These are phyloP conservation scores for Crithidia bombi DNA, from an alignment of 208 protist genomes.

Conservation along the genomic window DNA sequence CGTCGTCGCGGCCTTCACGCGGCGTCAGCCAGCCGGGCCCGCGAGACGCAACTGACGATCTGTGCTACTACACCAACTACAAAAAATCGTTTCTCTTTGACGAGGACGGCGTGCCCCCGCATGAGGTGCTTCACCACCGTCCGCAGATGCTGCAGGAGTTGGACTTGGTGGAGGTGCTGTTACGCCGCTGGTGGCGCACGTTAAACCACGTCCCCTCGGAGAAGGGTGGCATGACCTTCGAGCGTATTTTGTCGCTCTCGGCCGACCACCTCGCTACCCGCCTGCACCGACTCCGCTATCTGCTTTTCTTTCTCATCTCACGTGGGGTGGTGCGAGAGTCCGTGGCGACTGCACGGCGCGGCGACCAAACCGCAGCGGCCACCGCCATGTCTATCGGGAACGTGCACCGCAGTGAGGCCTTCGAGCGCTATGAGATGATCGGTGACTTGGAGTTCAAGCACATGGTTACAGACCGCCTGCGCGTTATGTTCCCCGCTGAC, in stretches of 20 bases:
- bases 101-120: slow-evolving; percentile 18
- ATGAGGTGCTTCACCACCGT: slow-evolving; percentile 13
- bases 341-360: not conserved
- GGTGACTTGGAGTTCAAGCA: slow-evolving; percentile 82
- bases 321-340: slow-evolving; percentile 33
- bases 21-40: not conserved
- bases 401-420: slow-evolving; percentile 37
- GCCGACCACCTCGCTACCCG: slow-evolving; percentile 21
- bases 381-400: not conserved
- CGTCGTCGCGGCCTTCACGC: not conserved
- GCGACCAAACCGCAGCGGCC: not conserved
- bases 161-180: slow-evolving; percentile 37
- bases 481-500: slow-evolving; percentile 56
- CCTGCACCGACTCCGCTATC: slow-evolving; percentile 41
- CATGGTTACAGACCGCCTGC: slow-evolving; percentile 64
- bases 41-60: not conserved
- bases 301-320: slow-evolving; percentile 37
- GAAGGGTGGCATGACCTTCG: slow-evolving; percentile 25
- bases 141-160: slow-evolving; percentile 20
- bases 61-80: slow-evolving; percentile 15
- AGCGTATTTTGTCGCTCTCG: slow-evolving; percentile 32
- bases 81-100: slow-evolving; percentile 22
- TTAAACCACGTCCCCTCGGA: slow-evolving; percentile 22
- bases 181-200: slow-evolving; percentile 55
- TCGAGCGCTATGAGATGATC: slow-evolving; percentile 86